Evolutionary conservation across 164 flowering plant genomes (phyloP).

Genomic region (Chimonanthus praecox): DNA sequence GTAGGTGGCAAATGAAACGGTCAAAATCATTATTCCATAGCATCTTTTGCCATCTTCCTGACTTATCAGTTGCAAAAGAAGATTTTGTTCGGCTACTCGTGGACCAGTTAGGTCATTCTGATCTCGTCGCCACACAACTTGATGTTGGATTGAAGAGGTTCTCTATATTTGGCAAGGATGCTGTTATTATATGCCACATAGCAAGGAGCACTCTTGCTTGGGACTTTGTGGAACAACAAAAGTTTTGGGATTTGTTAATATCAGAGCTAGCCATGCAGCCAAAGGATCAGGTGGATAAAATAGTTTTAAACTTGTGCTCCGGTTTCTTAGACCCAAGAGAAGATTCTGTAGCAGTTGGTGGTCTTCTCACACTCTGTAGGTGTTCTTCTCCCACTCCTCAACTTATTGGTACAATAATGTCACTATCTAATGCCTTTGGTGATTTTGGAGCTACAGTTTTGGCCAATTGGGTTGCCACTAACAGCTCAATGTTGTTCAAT

Average conservation of each 20-base stretch:
- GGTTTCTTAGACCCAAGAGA: constrained; percentile 22
- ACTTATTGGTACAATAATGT: constrained; percentile 37
- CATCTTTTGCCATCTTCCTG: constrained; percentile 33
- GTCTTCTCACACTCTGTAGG: constrained; percentile 32
- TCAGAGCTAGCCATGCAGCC: constrained; percentile 38
- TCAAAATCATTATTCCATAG: constrained; percentile 19
- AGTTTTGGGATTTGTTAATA: constrained; percentile 41
- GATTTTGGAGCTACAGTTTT: constrained; percentile 43
- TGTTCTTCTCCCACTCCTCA: constrained; percentile 34
- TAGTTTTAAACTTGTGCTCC: constrained; percentile 28
- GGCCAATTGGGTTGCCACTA: constrained; percentile 36
- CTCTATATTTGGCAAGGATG: constrained; percentile 35
- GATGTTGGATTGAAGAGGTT: constrained; percentile 34
- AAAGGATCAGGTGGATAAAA: constrained; percentile 29
- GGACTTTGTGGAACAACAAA: constrained; percentile 37
- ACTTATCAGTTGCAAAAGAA: constrained; percentile 27
- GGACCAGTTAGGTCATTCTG: constrained; percentile 28
- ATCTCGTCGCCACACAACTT: constrained; percentile 32
- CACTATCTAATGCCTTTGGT: constrained; percentile 26
- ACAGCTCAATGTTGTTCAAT: constrained; percentile 29
- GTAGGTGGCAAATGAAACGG: constrained; percentile 19
- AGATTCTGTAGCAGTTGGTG: constrained; percentile 31
- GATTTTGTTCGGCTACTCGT: constrained; percentile 31
- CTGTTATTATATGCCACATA: constrained; percentile 15
- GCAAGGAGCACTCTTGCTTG: constrained; percentile 30